Conservation (phyloP, 2,329 filamentous ascomycete genomes). For the Cercospora citrullina region DNA sequence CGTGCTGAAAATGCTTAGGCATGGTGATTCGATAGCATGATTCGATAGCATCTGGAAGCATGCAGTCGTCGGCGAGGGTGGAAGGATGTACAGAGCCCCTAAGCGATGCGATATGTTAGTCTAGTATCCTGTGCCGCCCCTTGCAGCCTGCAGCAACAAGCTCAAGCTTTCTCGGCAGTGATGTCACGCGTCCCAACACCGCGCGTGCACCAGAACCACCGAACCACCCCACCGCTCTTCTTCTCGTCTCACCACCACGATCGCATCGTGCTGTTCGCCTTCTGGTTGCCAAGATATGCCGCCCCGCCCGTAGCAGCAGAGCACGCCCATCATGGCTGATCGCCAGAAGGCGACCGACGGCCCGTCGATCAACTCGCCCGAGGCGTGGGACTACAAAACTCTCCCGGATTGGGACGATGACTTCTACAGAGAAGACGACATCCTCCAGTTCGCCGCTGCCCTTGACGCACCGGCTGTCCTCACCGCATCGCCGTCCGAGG, state of each 20-base stretch:
- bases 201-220: not conserved
- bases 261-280: not conserved
- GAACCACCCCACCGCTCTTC: not conserved
- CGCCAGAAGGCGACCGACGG: conserved; percentile 50
- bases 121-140: too few relatives aligned
- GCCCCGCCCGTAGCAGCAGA: not conserved
- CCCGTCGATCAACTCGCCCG: conserved; percentile 44
- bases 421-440: conserved; percentile 71
- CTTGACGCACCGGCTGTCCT: conserved; percentile 67
- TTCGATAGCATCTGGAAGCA: too few relatives aligned
- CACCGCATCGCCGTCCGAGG: conserved; percentile 56
- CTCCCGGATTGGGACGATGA: conserved; percentile 80
- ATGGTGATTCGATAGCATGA: too few relatives aligned
- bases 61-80: too few relatives aligned
- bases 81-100: too few relatives aligned
- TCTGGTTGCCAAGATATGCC: not conserved
- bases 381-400: conserved; percentile 65
- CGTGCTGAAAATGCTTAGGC: too few relatives aligned
- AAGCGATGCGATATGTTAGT: too few relatives aligned
- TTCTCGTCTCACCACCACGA: not conserved
- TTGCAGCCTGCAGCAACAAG: not conserved
- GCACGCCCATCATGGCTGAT: conserved; percentile 43
- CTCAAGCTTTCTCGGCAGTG: not conserved
- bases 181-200: not conserved
- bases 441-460: conserved; percentile 76